phyloP scores from a whole-genome alignment of 345 rosid genomes.

The Ceriops tagal region DNA sequence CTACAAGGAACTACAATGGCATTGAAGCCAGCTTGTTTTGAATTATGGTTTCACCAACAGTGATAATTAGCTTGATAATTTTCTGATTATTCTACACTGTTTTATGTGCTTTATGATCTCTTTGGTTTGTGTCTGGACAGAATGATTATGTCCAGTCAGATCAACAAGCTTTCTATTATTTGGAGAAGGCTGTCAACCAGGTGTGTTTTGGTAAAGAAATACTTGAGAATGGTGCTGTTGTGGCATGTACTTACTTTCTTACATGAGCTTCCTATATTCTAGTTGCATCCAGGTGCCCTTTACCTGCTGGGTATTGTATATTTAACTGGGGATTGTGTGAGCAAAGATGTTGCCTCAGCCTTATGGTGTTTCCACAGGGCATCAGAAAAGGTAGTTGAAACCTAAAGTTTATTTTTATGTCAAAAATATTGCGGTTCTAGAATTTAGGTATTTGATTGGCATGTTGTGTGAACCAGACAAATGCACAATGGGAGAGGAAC shows the following conservation, averaged over 20 bases:
- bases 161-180: slow-evolving; percentile 83
- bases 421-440: background rate
- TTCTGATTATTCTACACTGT: background rate
- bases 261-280: slow-evolving; percentile 25
- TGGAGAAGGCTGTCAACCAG: slow-evolving; percentile 95
- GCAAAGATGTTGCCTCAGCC: slow-evolving; percentile 86
- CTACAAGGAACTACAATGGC: background rate
- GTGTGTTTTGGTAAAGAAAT: slow-evolving; percentile 30
- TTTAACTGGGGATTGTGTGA: slow-evolving; percentile 83
- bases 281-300: slow-evolving; percentile 97
- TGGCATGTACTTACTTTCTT: slow-evolving; percentile 18
- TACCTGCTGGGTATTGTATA: slow-evolving; percentile 87
- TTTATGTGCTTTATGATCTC: slow-evolving; percentile 1
- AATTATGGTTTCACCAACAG: background rate
- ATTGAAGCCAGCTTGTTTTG: background rate
- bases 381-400: slow-evolving; percentile 61
- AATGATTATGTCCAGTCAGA: slow-evolving; percentile 72
- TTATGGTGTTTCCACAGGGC: slow-evolving; percentile 93
- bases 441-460: background rate
- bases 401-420: background rate
- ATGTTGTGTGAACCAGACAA: background rate
- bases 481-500: too few relatives aligned
- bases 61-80: background rate
- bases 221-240: slow-evolving; percentile 7
- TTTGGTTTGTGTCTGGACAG: slow-evolving; percentile 29